Conservation (phyloP, 129 eudicot species). For the Escallonia herrerae region DNA sequence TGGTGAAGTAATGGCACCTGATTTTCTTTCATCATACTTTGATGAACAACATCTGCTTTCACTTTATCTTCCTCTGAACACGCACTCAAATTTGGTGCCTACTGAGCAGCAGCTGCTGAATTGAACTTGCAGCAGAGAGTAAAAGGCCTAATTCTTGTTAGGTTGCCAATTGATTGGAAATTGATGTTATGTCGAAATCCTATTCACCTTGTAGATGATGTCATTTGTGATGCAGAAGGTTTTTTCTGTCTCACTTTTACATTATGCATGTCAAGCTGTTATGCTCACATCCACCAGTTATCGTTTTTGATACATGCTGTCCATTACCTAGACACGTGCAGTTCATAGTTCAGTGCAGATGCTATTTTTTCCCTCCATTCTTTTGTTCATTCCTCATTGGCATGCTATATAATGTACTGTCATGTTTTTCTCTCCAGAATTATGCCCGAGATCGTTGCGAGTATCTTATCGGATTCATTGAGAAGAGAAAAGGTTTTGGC, state of each 20-base stretch:
- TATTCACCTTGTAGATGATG: constrained; percentile 6
- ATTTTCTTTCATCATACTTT: not conserved
- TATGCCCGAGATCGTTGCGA: constrained; percentile 68
- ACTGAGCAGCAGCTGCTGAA: not conserved
- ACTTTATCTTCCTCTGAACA: not conserved
- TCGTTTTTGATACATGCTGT: not conserved
- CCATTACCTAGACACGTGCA: too few relatives aligned
- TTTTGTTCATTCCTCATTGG: not conserved
- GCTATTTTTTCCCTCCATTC: too few relatives aligned
- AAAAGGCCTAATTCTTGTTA: not conserved
- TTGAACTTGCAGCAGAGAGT: not conserved
- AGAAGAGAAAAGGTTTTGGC: constrained; percentile 62
- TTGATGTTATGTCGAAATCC: not conserved
- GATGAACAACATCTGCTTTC: not conserved
- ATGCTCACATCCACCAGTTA: not conserved
- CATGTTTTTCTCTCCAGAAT: constrained; percentile 41
- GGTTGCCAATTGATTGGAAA: not conserved
- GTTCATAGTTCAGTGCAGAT: too few relatives aligned
- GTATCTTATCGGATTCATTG: constrained; percentile 55
- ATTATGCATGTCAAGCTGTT: not conserved
- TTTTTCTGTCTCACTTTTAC: not conserved
- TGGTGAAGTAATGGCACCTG: not conserved
- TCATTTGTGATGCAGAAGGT: not conserved
- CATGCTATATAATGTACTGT: not conserved
- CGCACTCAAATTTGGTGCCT: not conserved